Evolutionary conservation across 805 yeast genomes (phyloP).

Genomic region (Kodamaea hsintzibuensis): DNA sequence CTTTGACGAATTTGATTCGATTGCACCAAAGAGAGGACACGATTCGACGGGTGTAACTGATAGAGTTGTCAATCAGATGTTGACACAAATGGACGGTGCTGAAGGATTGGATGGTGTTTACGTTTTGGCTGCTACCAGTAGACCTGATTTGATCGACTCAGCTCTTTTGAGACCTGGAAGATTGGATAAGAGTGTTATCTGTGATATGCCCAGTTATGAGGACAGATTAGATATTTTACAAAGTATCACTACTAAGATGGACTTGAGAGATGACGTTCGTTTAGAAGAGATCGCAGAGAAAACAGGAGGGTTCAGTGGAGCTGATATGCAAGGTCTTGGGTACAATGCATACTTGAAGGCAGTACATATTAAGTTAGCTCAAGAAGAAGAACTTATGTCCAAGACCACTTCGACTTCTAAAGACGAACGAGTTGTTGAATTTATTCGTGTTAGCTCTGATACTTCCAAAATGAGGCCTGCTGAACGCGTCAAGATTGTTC

Average conservation of each 20-base stretch:
- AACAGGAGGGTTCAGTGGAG: constrained; percentile 86
- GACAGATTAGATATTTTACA: constrained; percentile 75
- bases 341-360: constrained; percentile 91
- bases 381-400: constrained; percentile 33
- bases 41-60: constrained; percentile 98
- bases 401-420: constrained; percentile 9
- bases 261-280: constrained; percentile 49
- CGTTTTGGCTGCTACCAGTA: constrained; percentile 91
- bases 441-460: constrained; percentile 42
- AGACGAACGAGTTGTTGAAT: constrained; percentile 31
- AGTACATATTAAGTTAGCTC: constrained; percentile 66
- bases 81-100: constrained; percentile 99
- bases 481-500: constrained; percentile 41
- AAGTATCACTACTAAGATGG: constrained; percentile 62
- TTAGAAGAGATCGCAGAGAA: constrained; percentile 53
- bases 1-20: constrained; percentile 95
- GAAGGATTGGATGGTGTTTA: constrained; percentile 94
- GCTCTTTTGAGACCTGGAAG: constrained; percentile 96
- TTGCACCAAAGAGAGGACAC: constrained; percentile 97
- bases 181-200: constrained; percentile 85
- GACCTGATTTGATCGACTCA: constrained; percentile 95
- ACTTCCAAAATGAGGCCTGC: constrained; percentile 29
- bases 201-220: constrained; percentile 75
- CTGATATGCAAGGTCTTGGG: constrained; percentile 89
- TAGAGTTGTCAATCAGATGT: constrained; percentile 92